Base-by-base conservation (phyloP, 73 alveolate genomes). In the Paramecium biaurelia region DNA sequence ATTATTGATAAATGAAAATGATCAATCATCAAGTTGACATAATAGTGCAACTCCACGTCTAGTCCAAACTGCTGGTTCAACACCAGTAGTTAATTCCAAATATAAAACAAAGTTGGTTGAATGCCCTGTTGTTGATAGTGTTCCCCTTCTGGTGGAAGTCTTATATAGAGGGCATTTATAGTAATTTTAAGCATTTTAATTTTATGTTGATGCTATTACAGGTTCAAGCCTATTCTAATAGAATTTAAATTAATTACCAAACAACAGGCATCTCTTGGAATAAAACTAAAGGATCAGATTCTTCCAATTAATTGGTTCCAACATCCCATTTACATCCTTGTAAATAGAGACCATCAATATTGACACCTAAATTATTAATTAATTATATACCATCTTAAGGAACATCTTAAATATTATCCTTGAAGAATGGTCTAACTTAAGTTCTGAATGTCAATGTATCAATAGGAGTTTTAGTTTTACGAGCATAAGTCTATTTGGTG, bases 271-370 rank as follows among this genome's bases (percentile, higher is more conserved):
- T 95, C 96, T 97, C 99, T 87, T 92, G 92, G 92, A 97, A 95
- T 24, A 98, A 96, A 58, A 94, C 99, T 20, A 97, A 98, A 43
- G 99, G 98, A 30, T 68, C 85, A 30, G 96, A 93, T 92, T 99
- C 99, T 56, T 95, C 98, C 76, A 99, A 76, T 89, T 92, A 74
- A 85, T 94, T 92, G 63, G 94, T 95, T 26, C 90, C 93, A 56
- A 94, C 79, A 88, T 97, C 99, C 99, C 99, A 99, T 82, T 97
- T 95, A 30, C 99, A 99, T n/a, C 99, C 99, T 97, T 99, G 97
- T 42, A 99, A 79, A 97, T 92, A 98, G 18, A 99, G 96, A 42
- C 99, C 99, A 92, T 99, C 99, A 58, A 99, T 98, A 90, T 99
- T 98, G 57, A 99, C 99, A 70, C 93, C 93, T 86, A 63, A 9